A percentile compares a stretch with the other conserved stretches of the same genome.
These are phyloP conservation scores for Irpex sp. DNA, from an alignment of 1,284 basidiomycete genomes.

Conservation along the genomic window DNA sequence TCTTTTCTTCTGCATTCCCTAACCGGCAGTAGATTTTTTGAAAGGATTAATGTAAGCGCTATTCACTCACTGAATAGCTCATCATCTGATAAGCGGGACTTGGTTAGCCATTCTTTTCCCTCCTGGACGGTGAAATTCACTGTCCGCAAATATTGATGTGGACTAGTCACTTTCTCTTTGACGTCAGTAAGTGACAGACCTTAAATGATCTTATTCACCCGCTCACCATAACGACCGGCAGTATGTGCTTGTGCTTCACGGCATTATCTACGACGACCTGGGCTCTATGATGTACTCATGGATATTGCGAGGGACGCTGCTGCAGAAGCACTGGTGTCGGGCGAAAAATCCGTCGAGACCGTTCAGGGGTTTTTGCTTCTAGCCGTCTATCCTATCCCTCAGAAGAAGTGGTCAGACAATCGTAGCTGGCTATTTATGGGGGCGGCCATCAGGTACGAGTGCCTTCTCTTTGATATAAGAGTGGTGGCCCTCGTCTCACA, in stretches of 20 bases:
- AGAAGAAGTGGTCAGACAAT: constrained; percentile 54
- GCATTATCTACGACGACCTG: constrained; percentile 39
- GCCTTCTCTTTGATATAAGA: not conserved
- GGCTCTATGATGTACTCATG: constrained; percentile 44
- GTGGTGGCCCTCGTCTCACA: not conserved
- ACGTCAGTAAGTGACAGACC: constrained; percentile 45
- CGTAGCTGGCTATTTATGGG: constrained; percentile 56
- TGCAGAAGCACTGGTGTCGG: constrained; percentile 46
- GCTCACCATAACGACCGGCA: constrained; percentile 16
- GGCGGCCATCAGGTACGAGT: constrained; percentile 47
- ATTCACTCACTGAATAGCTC: not conserved
- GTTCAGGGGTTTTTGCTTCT: constrained; percentile 53
- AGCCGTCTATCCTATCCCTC: constrained; percentile 53
- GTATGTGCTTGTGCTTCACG: constrained; percentile 52
- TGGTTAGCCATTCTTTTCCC: constrained; percentile 48
- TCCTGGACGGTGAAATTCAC: constrained; percentile 53
- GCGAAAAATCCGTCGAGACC: constrained; percentile 46
- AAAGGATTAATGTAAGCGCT: constrained; percentile 45
- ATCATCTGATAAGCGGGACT: not conserved
- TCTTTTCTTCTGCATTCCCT: not conserved
- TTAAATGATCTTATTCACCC: not conserved
- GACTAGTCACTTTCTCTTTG: constrained; percentile 54
- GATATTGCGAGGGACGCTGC: constrained; percentile 52
- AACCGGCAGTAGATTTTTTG: constrained; percentile 41
- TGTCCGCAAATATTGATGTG: constrained; percentile 47